Percentiles rank a stretch among this genome's conserved stretches.
phyloP scores from a whole-genome alignment of 2,329 filamentous ascomycete species.

The Coccinonectria pachysandricola region DNA sequence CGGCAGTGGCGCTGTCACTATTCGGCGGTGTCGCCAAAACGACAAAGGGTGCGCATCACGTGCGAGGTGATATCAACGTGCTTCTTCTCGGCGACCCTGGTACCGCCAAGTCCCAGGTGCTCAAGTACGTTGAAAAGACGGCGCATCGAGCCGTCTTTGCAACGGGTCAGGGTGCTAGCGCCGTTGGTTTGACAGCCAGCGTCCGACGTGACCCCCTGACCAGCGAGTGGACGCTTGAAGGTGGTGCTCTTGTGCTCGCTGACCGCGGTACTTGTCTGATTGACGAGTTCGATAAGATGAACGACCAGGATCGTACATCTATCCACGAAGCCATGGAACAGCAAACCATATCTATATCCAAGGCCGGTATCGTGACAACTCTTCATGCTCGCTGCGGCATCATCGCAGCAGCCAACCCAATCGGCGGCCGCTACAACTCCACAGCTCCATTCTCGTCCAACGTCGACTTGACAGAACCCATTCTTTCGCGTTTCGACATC shows the following conservation, averaged over 20 bases:
- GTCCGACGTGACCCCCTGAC: slow-evolving; percentile 93
- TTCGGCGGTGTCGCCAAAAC: slow-evolving; percentile 92
- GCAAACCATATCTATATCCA: slow-evolving; percentile 98
- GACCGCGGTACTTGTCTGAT: slow-evolving; percentile 94
- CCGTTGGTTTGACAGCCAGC: slow-evolving; percentile 93
- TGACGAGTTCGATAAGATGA: slow-evolving; percentile 99
- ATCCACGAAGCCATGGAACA: slow-evolving; percentile 99
- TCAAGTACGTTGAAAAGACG: slow-evolving; percentile 97
- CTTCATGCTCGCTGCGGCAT: slow-evolving; percentile 93
- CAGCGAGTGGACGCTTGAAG: slow-evolving; percentile 94
- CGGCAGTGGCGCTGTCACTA: slow-evolving; percentile 82
- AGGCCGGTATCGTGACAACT: slow-evolving; percentile 95
- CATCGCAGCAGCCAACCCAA: slow-evolving; percentile 92
- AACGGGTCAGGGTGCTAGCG: slow-evolving; percentile 92
- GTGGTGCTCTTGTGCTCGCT: slow-evolving; percentile 86
- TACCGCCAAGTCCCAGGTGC: slow-evolving; percentile 93
- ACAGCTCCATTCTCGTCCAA: slow-evolving; percentile 94
- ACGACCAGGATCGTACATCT: slow-evolving; percentile 93
- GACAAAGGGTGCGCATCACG: slow-evolving; percentile 77
- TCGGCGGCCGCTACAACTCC: slow-evolving; percentile 91
- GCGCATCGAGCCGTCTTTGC: slow-evolving; percentile 95
- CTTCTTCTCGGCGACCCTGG: slow-evolving; percentile 92
- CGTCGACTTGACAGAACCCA: slow-evolving; percentile 93
- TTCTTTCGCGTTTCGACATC: slow-evolving; percentile 95
- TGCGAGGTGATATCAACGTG: slow-evolving; percentile 97